These are phyloP conservation scores for Pezicula neosporulosa DNA, from an alignment of 2,329 filamentous ascomycete genomes.

Conservation along the genomic window DNA sequence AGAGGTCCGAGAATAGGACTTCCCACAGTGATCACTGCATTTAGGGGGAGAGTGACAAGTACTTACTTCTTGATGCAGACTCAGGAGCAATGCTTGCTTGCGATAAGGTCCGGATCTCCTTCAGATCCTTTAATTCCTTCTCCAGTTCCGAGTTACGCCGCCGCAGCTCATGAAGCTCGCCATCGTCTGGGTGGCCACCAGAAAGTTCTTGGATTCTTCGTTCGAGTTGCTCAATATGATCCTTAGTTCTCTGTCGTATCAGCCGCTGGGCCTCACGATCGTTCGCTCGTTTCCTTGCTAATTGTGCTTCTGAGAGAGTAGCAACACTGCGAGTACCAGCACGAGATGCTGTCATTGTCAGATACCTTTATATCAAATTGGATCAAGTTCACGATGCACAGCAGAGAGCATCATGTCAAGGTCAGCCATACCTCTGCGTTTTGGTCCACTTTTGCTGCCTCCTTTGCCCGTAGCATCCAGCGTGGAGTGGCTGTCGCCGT, in stretches of 20 bases:
- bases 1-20: too few relatives aligned
- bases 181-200: slow-evolving; percentile 43
- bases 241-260: slow-evolving; percentile 80
- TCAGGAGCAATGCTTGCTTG: neutral
- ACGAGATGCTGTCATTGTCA: slow-evolving; percentile 23
- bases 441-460: slow-evolving; percentile 13
- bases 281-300: slow-evolving; percentile 86
- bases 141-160: slow-evolving; percentile 51
- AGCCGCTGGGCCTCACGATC: slow-evolving; percentile 87
- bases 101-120: slow-evolving; percentile 10
- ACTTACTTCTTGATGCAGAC: neutral
- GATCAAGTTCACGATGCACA: neutral
- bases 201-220: slow-evolving; percentile 69
- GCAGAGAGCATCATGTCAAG: neutral
- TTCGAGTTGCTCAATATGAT: slow-evolving; percentile 78
- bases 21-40: too few relatives aligned
- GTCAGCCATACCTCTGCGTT: slow-evolving; percentile 21
- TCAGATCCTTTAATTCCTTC: slow-evolving; percentile 39
- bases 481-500: neutral
- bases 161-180: slow-evolving; percentile 48
- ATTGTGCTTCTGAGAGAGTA: slow-evolving; percentile 80
- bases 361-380: neutral
- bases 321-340: slow-evolving; percentile 73
- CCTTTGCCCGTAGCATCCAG: neutral
- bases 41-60: neutral